Evolutionary conservation across 352 stramenopile species (phyloP).

Genomic region (Globisporangium cystogenes): DNA sequence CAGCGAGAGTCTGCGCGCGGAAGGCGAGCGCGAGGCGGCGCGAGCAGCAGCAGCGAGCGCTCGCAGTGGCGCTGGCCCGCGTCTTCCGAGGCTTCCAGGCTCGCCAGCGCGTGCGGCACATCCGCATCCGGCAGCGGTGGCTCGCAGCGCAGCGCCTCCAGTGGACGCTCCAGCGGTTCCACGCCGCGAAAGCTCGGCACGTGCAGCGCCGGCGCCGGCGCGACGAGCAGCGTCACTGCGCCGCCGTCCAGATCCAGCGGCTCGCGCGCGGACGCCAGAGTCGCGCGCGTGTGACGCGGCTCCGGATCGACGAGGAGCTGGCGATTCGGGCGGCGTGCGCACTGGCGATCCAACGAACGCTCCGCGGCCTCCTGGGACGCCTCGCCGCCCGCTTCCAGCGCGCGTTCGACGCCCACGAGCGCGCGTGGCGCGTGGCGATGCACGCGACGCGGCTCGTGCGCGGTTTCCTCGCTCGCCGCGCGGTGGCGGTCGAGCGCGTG

Average conservation of each 20-base stretch:
- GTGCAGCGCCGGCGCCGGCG: conserved; percentile 7
- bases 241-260: conserved; percentile 37
- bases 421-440: conserved; percentile 24
- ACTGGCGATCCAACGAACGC: conserved; percentile 45
- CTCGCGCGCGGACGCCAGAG: conserved; percentile 26
- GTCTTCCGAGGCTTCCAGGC: conserved; percentile 45
- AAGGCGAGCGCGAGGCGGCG: conserved; percentile 22
- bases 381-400: conserved; percentile 21
- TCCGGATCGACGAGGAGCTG: conserved; percentile 32
- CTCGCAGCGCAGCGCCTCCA: conserved; percentile 36
- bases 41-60: conserved; percentile 18
- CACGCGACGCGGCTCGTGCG: conserved; percentile 49
- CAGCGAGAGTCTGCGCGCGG: conserved; percentile 12
- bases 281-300: conserved; percentile 17
- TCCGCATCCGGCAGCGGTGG: conserved; percentile 23
- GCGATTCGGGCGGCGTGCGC: conserved; percentile 37
- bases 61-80: conserved; percentile 20
- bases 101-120: conserved; percentile 31
- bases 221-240: conserved; percentile 13
- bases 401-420: conserved; percentile 20
- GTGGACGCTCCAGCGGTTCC: conserved; percentile 20
- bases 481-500: conserved; percentile 15
- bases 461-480: conserved; percentile 39
- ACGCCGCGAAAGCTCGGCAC: conserved; percentile 26
- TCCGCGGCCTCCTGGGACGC: conserved; percentile 39